phyloP scores from a whole-genome alignment of 164 flowering plant genomes.

The Magnolia kwangsiensis region DNA sequence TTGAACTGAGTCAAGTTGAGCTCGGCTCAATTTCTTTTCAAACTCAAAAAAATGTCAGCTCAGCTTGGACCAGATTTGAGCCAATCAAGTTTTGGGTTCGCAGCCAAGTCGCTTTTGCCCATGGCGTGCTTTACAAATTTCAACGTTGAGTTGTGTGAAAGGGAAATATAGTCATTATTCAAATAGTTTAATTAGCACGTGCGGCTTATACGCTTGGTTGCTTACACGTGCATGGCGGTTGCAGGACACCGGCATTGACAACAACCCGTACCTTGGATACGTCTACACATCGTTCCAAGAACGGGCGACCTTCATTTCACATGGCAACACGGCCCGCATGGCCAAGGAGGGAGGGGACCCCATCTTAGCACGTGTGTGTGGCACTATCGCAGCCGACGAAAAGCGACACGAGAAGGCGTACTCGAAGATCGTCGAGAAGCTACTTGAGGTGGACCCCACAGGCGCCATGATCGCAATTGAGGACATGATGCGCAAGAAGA shows the following conservation, averaged over 20 bases:
- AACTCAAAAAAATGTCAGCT: too few relatives aligned
- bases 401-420: slow-evolving; percentile 41
- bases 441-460: slow-evolving; percentile 39
- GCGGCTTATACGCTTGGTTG: too few relatives aligned
- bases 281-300: slow-evolving; percentile 45
- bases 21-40: too few relatives aligned
- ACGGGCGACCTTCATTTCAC: slow-evolving; percentile 39
- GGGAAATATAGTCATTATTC: too few relatives aligned
- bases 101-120: too few relatives aligned
- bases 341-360: slow-evolving; percentile 37
- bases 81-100: too few relatives aligned
- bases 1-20: too few relatives aligned
- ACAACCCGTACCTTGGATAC: slow-evolving; percentile 35
- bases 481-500: slow-evolving; percentile 56
- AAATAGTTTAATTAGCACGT: too few relatives aligned
- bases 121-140: too few relatives aligned
- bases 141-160: too few relatives aligned
- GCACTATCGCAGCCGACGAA: slow-evolving; percentile 41
- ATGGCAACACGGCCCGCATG: slow-evolving; percentile 23
- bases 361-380: slow-evolving; percentile 36
- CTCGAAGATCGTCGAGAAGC: slow-evolving; percentile 22
- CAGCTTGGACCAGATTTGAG: too few relatives aligned
- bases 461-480: slow-evolving; percentile 41
- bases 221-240: background rate
- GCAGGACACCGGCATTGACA: slow-evolving; percentile 29